Percentiles rank a stretch among this genome's conserved stretches.
Evolutionary conservation across 345 rosid genomes (phyloP).

Genomic region (Streptanthus diversifolius): DNA sequence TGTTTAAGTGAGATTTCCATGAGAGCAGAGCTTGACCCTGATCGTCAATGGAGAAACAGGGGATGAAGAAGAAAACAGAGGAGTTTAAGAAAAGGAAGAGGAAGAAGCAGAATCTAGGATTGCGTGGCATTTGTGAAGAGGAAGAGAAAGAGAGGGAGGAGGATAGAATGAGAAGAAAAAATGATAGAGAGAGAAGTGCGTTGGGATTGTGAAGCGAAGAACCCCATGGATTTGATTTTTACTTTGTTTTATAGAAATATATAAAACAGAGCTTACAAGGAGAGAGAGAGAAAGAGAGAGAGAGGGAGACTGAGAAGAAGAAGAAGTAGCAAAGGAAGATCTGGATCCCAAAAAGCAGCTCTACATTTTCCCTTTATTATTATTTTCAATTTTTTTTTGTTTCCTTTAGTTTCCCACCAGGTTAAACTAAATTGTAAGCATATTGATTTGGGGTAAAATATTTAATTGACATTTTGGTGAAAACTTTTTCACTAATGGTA

Average conservation of each 20-base stretch:
- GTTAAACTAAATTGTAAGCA: background rate
- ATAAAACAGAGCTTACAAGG: slow-evolving; percentile 30
- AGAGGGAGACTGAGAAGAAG: too few species aligned
- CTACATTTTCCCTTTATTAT: slow-evolving; percentile 25
- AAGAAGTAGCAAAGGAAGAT: slow-evolving; percentile 44
- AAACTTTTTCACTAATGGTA: background rate
- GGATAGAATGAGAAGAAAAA: slow-evolving; percentile 32
- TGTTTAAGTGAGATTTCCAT: slow-evolving; percentile 72
- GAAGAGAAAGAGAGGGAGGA: slow-evolving; percentile 4
- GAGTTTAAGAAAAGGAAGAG: slow-evolving; percentile 43
- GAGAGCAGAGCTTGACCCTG: slow-evolving; percentile 67
- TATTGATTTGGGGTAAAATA: background rate
- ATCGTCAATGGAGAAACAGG: slow-evolving; percentile 58
- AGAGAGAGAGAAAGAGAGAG: slow-evolving; percentile 18
- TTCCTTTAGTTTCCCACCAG: background rate
- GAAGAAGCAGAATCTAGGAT: slow-evolving; percentile 45
- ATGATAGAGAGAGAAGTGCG: slow-evolving; percentile 33
- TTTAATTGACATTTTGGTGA: background rate
- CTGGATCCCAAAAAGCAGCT: slow-evolving; percentile 60
- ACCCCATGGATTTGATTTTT: slow-evolving; percentile 59
- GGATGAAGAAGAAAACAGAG: slow-evolving; percentile 40
- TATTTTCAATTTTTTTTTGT: slow-evolving; percentile 12
- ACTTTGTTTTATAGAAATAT: slow-evolving; percentile 64
- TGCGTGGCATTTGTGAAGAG: slow-evolving; percentile 60
- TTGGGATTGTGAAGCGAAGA: slow-evolving; percentile 70